A percentile compares a stretch with the other conserved stretches of the same genome.
Evolutionary conservation across 139 green algal genomes (phyloP).

Genomic region (Chlamydomonas schloesseri): DNA sequence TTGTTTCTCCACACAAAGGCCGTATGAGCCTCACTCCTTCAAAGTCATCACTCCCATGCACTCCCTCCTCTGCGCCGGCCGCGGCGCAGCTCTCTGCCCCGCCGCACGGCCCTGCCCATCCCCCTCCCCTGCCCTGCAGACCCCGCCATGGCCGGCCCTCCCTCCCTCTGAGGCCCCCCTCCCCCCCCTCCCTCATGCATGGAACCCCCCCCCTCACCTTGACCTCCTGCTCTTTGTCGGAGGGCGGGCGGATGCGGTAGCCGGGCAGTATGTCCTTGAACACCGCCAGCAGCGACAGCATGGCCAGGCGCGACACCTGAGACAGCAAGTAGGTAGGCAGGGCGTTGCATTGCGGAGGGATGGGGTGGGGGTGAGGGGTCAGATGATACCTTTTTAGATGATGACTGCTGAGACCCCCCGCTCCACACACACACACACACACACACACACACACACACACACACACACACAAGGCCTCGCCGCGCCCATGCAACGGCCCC

Average conservation of each 20-base stretch:
- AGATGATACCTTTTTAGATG: not conserved
- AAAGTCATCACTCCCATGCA: too few relatives aligned
- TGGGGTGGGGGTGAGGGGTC: not conserved
- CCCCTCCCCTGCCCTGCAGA: too few relatives aligned
- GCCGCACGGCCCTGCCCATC: not conserved
- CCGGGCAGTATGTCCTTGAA: constrained; percentile 88
- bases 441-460: too few relatives aligned
- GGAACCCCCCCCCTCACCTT: constrained; percentile 36
- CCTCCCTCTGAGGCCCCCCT: too few relatives aligned
- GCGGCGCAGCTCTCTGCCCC: not conserved
- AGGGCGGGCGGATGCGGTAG: constrained; percentile 86
- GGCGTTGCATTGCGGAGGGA: too few relatives aligned
- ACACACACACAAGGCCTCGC: too few relatives aligned
- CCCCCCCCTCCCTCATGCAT: not conserved
- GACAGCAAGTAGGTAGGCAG: too few relatives aligned
- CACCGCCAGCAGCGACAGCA: constrained; percentile 87
- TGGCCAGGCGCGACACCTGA: constrained; percentile 78
- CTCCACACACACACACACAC: not conserved
- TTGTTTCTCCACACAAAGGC: too few relatives aligned
- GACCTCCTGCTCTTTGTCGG: constrained; percentile 75
- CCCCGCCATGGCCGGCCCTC: too few relatives aligned
- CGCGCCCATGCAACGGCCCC: too few relatives aligned
- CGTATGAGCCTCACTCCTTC: too few relatives aligned
- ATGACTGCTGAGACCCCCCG: not conserved
- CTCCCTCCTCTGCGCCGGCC: too few relatives aligned